A percentile compares a stretch with the other conserved stretches of the same genome.
Conservation (phyloP, 2,329 filamentous ascomycete species). For the Cryphonectria naterciae region DNA sequence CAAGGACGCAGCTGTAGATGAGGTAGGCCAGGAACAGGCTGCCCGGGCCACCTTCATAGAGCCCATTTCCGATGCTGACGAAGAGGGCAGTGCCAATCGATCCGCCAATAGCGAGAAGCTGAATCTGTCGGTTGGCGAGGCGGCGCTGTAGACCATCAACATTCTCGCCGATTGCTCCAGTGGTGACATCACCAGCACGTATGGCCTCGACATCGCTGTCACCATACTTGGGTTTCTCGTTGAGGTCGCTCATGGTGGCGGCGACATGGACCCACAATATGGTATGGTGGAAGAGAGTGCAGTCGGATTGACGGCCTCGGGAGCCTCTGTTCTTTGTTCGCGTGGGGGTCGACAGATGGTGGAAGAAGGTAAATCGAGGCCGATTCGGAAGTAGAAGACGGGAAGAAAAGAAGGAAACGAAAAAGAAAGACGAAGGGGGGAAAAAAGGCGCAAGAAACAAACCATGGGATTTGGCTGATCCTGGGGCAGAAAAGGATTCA, state of each 20-base stretch:
- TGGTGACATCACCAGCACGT: slow-evolving; percentile 13
- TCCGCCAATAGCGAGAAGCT: slow-evolving; percentile 62
- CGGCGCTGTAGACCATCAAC: slow-evolving; percentile 46
- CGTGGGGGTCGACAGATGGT: background rate
- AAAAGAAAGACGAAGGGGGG: background rate
- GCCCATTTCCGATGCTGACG: slow-evolving; percentile 63
- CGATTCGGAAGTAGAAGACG: background rate
- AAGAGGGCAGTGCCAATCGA: slow-evolving; percentile 64
- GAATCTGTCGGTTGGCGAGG: slow-evolving; percentile 59
- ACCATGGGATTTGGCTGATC: background rate
- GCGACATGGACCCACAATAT: slow-evolving; percentile 1
- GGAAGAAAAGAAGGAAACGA: background rate
- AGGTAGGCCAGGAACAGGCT: slow-evolving; percentile 63
- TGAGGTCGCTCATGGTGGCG: slow-evolving; percentile 18
- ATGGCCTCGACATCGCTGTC: slow-evolving; percentile 23
- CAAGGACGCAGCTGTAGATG: slow-evolving; percentile 59
- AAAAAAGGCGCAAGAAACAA: background rate
- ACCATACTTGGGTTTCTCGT: slow-evolving; percentile 22
- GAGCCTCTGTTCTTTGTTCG: background rate
- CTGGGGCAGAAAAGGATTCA: background rate
- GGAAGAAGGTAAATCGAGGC: background rate
- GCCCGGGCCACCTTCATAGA: slow-evolving; percentile 48
- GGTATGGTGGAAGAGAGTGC: background rate
- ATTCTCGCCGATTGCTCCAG: slow-evolving; percentile 23
- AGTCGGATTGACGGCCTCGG: background rate